Conservation (phyloP, 2,329 filamentous ascomycete species). For the Trichoderma gracile region DNA sequence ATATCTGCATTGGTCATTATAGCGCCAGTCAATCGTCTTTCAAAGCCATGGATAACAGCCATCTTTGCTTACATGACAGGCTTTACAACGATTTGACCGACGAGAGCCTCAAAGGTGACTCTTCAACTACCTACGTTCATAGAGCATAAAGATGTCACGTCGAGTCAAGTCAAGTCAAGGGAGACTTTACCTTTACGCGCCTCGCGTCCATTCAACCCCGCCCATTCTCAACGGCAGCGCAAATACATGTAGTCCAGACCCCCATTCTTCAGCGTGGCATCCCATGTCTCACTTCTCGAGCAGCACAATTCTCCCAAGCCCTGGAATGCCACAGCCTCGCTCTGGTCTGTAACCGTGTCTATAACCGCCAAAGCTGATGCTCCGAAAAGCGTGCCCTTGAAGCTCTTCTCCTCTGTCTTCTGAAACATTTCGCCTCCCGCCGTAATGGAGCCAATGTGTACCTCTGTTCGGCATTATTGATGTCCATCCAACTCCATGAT, state of each 20-base stretch:
- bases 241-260: slow-evolving; percentile 13
- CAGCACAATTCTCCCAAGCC: slow-evolving; percentile 25
- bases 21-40: no score
- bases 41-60: no score
- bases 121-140: no score
- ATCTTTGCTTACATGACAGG: no score
- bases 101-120: no score
- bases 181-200: slow-evolving; percentile 1
- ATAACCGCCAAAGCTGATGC: background rate
- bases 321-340: slow-evolving; percentile 34
- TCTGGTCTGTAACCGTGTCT: slow-evolving; percentile 25
- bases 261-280: slow-evolving; percentile 21
- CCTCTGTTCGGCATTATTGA: slow-evolving; percentile 15
- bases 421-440: slow-evolving; percentile 40
- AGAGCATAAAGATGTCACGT: no score
- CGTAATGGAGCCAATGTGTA: slow-evolving; percentile 32
- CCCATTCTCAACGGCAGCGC: background rate
- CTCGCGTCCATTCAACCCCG: background rate
- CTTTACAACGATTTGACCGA: no score
- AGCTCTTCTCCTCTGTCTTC: background rate
- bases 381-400: background rate
- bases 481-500: slow-evolving; percentile 29
- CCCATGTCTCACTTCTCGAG: slow-evolving; percentile 29
- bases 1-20: background rate
- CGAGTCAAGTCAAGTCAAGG: background rate